These are phyloP conservation scores for Phaeotremella fagi DNA, from an alignment of 768 basidiomycete genomes.

Conservation along the genomic window DNA sequence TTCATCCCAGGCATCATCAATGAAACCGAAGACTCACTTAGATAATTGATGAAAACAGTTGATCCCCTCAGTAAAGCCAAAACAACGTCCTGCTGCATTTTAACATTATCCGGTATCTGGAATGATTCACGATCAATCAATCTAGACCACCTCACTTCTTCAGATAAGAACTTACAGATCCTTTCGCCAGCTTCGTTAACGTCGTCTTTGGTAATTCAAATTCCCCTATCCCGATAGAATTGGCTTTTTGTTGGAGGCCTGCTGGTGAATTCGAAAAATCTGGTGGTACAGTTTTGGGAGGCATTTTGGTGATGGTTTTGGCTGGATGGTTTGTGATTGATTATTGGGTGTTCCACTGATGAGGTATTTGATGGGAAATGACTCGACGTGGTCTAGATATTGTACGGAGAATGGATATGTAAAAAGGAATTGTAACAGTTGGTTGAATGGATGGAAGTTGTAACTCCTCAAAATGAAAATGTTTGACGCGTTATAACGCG, in stretches of 20 bases:
- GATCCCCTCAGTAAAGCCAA: conserved; percentile 79
- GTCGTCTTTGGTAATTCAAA: conserved; percentile 80
- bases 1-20: no score
- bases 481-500: no score
- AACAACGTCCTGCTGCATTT: conserved; percentile 84
- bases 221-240: conserved; percentile 80
- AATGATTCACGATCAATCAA: neutral
- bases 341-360: no score
- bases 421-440: no score
- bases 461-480: no score
- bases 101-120: conserved; percentile 76
- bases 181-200: conserved; percentile 78
- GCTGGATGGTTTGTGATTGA: no score
- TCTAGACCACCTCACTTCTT: neutral
- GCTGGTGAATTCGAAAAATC: conserved; percentile 18
- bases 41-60: conserved; percentile 91
- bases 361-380: no score
- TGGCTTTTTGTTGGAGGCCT: conserved; percentile 21
- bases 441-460: no score
- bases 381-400: no score
- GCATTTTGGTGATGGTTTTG: no score
- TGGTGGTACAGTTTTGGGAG: conserved; percentile 27
- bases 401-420: no score
- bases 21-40: conserved; percentile 60
- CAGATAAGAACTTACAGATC: conserved; percentile 57